A percentile compares a stretch with the other conserved stretches of the same genome.
These are phyloP conservation scores for Aspergillus avenaceus DNA, from an alignment of 495 filamentous ascomycete genomes.

Conservation along the genomic window DNA sequence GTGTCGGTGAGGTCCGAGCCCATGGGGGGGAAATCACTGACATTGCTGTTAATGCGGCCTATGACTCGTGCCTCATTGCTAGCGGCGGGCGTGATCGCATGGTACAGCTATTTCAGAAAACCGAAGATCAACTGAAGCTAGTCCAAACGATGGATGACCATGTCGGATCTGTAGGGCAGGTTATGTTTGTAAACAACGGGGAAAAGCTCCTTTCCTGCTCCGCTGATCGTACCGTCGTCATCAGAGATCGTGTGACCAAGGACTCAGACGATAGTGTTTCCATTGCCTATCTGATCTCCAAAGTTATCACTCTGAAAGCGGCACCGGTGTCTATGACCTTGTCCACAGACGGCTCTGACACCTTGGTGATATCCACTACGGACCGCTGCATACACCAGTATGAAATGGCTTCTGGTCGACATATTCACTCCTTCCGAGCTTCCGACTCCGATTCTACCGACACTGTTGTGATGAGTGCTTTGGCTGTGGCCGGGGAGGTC, in stretches of 20 bases:
- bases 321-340: conserved; percentile 80
- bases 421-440: conserved; percentile 70
- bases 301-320: conserved; percentile 75
- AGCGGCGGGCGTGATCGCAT: conserved; percentile 84
- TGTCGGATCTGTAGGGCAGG: conserved; percentile 60
- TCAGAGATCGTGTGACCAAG: conserved; percentile 68
- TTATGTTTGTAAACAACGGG: conserved; percentile 60
- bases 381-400: conserved; percentile 78
- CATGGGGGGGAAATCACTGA: conserved; percentile 84
- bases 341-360: conserved; percentile 54
- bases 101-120: conserved; percentile 75
- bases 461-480: conserved; percentile 73
- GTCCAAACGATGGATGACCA: conserved; percentile 78
- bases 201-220: conserved; percentile 80
- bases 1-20: conserved; percentile 67
- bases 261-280: conserved; percentile 60
- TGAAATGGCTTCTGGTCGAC: conserved; percentile 68
- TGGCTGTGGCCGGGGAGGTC: conserved; percentile 50
- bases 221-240: conserved; percentile 76
- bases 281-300: conserved; percentile 70
- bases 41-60: conserved; percentile 54
- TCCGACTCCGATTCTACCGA: conserved; percentile 74
- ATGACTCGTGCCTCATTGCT: conserved; percentile 54
- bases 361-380: conserved; percentile 70
- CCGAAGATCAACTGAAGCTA: conserved; percentile 49